Percentiles rank a stretch among this genome's conserved stretches.
Conservation (phyloP, 345 rosid genomes). For the Microthlaspi erraticum region DNA sequence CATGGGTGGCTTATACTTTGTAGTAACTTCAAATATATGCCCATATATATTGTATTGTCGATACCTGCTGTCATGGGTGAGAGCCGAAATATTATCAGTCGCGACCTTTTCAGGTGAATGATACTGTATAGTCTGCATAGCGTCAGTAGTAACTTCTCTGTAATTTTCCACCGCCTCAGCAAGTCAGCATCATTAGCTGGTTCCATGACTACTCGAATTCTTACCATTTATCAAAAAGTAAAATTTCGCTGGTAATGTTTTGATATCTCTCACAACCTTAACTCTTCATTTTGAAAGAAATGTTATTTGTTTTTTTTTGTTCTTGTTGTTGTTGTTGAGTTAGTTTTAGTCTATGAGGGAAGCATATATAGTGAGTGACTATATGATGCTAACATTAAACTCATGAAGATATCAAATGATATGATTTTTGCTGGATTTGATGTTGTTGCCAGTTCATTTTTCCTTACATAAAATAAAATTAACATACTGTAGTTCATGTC, state of each 20-base stretch:
- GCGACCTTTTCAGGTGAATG: too few species aligned
- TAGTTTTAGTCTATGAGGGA: neutral
- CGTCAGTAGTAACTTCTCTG: conserved; percentile 32
- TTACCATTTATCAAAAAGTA: too few species aligned
- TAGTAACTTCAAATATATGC: conserved; percentile 72
- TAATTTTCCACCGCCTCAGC: neutral
- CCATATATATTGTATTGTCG: conserved; percentile 73
- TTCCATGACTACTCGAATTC: conserved; percentile 9
- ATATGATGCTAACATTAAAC: neutral
- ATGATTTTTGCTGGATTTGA: neutral
- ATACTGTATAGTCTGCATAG: too few species aligned
- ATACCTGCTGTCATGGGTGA: conserved; percentile 49
- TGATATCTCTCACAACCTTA: neutral
- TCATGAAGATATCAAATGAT: neutral
- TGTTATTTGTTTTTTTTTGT: neutral
- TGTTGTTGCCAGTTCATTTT: too few species aligned
- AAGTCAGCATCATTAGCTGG: neutral
- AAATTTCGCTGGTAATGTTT: neutral
- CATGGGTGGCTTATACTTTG: conserved; percentile 84
- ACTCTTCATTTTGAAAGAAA: neutral
- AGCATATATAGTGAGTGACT: conserved; percentile 9
- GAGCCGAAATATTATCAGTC: too few species aligned
- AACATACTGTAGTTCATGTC: too few species aligned
- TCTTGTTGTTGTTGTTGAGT: too few species aligned
- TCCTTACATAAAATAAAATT: too few species aligned